Evolutionary conservation across 1,139 yeast genomes (phyloP), one percentile per base, ranked within the genome.

Genomic region (Pichia sp.): DNA sequence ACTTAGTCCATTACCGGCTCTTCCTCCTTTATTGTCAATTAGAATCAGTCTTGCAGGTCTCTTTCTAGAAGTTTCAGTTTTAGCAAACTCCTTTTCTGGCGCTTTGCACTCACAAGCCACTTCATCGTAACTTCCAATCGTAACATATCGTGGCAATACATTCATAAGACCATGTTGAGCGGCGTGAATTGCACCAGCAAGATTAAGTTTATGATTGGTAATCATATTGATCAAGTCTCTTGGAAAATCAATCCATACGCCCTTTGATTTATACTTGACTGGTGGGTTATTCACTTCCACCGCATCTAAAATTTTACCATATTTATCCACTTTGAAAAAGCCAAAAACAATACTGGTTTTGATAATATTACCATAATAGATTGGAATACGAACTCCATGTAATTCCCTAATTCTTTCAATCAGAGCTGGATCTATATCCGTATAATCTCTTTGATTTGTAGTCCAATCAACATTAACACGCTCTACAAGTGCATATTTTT

Each of bases 171-270:
- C 86, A 64, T 91, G 99, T 51, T 88, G 93, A 0, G 96, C 95
- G 5, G 95, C 96, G 63, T 93, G 99, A n/a, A 91, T 85, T 0
- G 93, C 94, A 3, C 86, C 98, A 0, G 97, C 91, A 2, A 80
- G 64, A 33, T 77, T 82, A 34, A 91, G 63, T 3, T 66, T 54
- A 50, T 86, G 84, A 2, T 59, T 61, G 4, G 67, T 64, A 22
- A 89, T 67, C 2, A 78, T 48, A 2, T 76, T 76, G n/a, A 89
- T 57, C 0, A 86, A 82, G 11, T 55, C 53, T 3, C 61, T 55
- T 0, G 96, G 95, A 1, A 91, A 71, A 58, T 91, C 95, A 15
- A 91, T 71, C 98, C 97, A 93, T 36, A 89, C 69, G 0, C 98
- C 98, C 50, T 83, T 81, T 0, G 94, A 77, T 32, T 68, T 62